Evolutionary conservation across 108 stramenopile genomes (phyloP), one percentile per base, ranked within the genome.

Genomic region (Nitzschia palea): DNA sequence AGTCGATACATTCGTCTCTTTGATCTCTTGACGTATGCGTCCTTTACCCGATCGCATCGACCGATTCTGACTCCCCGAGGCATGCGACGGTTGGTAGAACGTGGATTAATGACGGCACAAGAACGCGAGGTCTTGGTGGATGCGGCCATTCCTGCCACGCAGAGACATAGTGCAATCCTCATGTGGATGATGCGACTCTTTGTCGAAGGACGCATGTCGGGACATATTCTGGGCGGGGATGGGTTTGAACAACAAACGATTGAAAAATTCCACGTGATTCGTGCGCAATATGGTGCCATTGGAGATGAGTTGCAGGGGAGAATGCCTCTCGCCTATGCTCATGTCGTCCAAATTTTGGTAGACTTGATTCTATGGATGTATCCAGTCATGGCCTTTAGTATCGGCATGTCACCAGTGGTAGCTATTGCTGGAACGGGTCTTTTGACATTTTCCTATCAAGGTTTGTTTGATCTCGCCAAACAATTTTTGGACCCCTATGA

Each of bases 321-420:
- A 1, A 96, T 94, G 90, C 93, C 93, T n/a, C 64, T 96, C 22
- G 93, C 93, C 6, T 96, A 96, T 80, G 89, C 93, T 8, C 95
- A 96, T 62, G 88, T 94, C 44, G 95, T 94, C 32, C 93, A 94
- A 70, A 82, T 93, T 18, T 53, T 96, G 22, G 82, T 94, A 3
- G 95, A 94, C 74, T 68, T 91, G 12, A 83, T 95, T 47, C 44
- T 91, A 29, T 90, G 88, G 89, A 87, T 91, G 86, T 95, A 91
- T 70, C 93, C 93, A 35, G 62, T 88, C 50, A 91, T 96, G 91
- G 91, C 91, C 9, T 78, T 93, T 30, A 67, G 68, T 4, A 78
- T 80, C 30, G 87, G 83, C 12, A 91, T 94, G 89, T 86, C 83
- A 22, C 84, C 84, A 51, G 44, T 84, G n/a, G 53, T 93, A 57